Base-by-base conservation (phyloP, 2,329 filamentous ascomycete genomes). In the Pseudogymnoascus sp. region DNA sequence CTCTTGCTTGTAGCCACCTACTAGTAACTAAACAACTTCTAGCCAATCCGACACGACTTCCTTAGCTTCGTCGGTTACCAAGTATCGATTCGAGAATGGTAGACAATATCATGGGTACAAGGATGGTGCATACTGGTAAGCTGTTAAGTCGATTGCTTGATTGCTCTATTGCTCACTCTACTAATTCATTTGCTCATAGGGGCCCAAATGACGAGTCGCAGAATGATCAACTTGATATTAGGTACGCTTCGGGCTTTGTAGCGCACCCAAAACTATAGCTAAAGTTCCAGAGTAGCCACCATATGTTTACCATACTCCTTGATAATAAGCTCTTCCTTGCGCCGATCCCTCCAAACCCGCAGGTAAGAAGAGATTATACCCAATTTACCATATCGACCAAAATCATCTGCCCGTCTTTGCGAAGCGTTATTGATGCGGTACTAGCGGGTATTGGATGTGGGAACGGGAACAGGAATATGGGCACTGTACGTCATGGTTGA, bases 31-130 rank as follows among this genome's bases (percentile, higher is more conserved):
- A 38, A 38, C 14, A 14, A n/a, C 35, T 6, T n/a, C 35, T 38
- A 38, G 35, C 35, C 35, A 38, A 38, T 38, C 35, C 35, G 65
- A 66, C 33, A 66, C 65, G 11, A 62, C 61, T 4, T 63, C 63
- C 35, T 41, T 66, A 26, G 61, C 68, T 38, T 71, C 70, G 6
- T 68, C 63, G 46, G 68, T 71, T 28, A 71, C 66, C 16, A 62
- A 65, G 14, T 72, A 71, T 63, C 69, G 66, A 8, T 60, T 69
- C 8, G 80, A 81, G 64, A 80, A 82, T 63, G 80, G 81, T 2
- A 73, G 80, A 1, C 74, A 79, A 2, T 83, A 82, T 62, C 80
- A 82, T 62, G 74, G 72, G 3, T 77, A 73, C 66, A 76, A 77
- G 59, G 76, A 79, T 35, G 80, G 79, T 0, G 68, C 75, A 11